Base-by-base conservation (phyloP, 1,139 yeast species). In the Scheffersomyces titani region DNA sequence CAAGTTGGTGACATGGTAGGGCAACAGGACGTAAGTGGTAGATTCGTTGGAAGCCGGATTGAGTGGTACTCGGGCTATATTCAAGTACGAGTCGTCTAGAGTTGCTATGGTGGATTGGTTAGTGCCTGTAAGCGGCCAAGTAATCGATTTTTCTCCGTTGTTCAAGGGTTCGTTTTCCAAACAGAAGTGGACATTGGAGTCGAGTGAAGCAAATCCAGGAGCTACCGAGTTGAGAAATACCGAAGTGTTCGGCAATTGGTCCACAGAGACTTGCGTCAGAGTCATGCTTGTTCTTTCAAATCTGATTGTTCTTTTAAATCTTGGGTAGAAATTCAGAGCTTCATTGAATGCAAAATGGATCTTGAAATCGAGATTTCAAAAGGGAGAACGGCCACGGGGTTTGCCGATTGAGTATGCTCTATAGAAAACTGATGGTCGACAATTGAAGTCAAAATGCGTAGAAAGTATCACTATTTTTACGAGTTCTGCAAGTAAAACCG, bases 21-120 rank as follows among this genome's bases (percentile, higher is more conserved):
- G 83, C 45, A 77, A 62, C 6, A 81, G 73, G 3, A 79, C 81
- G 57, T 79, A 78, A 1, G 83, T 79, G 19, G 76, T 75, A 13
- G 81, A 74, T 57, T 79, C 83, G 46, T 71, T 70, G 5, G 70
- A 63, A 3, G 63, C 63, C 21, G 65, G 58, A 30, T 65, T 59
- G 51, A 78, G 64, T 2, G 76, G 75, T 2, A 83, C 82, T 44
- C 83, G 59, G 19, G 81, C 71, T 18, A 79, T 68, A 59, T 78
- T 76, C 58, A 79, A 65, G 59, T 78, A 79, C 2, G 66, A 55
- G 3, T 59, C 59, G n/a, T 68, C 63, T 40, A 79, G 61, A n/a
- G 59, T 60, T 6, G 72, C 72, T 18, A 64, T 57, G 45, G 61
- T 59, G 11, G 70, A 53, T 22, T 20, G 22, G n/a, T 63, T 61